A percentile compares a stretch with the other conserved stretches of the same genome.
phyloP scores from a whole-genome alignment of 1,139 yeast species.

The Yamadazyma epiphylla region DNA sequence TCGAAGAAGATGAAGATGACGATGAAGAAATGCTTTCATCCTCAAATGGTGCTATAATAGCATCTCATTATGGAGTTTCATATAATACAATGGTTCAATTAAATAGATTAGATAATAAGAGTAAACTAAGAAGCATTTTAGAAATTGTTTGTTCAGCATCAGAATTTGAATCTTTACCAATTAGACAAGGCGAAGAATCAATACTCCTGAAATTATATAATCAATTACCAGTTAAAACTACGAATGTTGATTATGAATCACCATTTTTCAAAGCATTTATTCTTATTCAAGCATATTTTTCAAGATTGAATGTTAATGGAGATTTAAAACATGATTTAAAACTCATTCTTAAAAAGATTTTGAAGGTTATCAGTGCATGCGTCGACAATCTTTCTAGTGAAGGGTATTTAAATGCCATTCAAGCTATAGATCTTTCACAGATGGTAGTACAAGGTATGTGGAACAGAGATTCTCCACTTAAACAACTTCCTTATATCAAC shows the following conservation, averaged over 20 bases:
- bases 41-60: conserved; percentile 67
- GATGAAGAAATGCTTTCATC: conserved; percentile 50
- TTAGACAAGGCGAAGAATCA: conserved; percentile 57
- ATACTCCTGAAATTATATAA: conserved; percentile 45
- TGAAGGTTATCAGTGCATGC: conserved; percentile 58
- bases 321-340: conserved; percentile 61
- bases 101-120: conserved; percentile 47
- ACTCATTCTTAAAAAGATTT: conserved; percentile 43
- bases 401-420: conserved; percentile 73
- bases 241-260: conserved; percentile 39
- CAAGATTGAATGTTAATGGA: conserved; percentile 50
- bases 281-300: conserved; percentile 76
- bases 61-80: conserved; percentile 66
- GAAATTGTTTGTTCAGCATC: conserved; percentile 64
- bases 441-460: conserved; percentile 87
- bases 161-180: conserved; percentile 64
- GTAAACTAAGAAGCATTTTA: conserved; percentile 60
- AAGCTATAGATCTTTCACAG: conserved; percentile 85
- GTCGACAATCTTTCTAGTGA: conserved; percentile 79
- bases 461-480: conserved; percentile 76
- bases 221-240: conserved; percentile 56
- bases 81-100: conserved; percentile 63
- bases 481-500: conserved; percentile 72
- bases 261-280: conserved; percentile 70
- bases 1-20: conserved; percentile 38